Evolutionary conservation across 192 early-diverging fungal species (phyloP).

Genomic region (Backusella sp.): DNA sequence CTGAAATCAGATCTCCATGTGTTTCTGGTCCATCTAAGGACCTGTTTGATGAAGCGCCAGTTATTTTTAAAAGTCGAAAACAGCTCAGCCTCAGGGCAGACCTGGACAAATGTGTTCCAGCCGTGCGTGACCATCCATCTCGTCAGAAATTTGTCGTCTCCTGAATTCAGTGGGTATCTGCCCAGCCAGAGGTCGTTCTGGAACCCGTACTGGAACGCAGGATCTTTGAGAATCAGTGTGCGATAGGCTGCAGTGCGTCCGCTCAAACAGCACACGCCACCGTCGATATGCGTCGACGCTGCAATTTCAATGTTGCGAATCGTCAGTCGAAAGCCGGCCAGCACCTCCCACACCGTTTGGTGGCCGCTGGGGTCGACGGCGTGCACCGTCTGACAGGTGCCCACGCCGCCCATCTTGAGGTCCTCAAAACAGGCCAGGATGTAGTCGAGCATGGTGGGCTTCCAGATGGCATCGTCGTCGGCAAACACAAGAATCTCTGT

Average conservation of each 20-base stretch:
- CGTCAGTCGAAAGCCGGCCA: slow-evolving; percentile 54
- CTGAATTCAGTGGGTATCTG: slow-evolving; percentile 59
- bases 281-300: slow-evolving; percentile 61
- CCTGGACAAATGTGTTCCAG: slow-evolving; percentile 59
- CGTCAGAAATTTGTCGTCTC: slow-evolving; percentile 64
- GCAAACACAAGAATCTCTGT: slow-evolving; percentile 57
- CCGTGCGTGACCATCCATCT: slow-evolving; percentile 61
- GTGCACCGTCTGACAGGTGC: slow-evolving; percentile 52
- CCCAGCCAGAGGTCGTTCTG: slow-evolving; percentile 56
- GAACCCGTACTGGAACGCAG: slow-evolving; percentile 56
- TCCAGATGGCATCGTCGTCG: slow-evolving; percentile 62
- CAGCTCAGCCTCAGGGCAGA: slow-evolving; percentile 56
- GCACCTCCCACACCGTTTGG: slow-evolving; percentile 61
- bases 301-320: slow-evolving; percentile 65
- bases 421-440: slow-evolving; percentile 62
- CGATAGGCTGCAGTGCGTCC: slow-evolving; percentile 62
- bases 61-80: slow-evolving; percentile 63
- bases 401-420: slow-evolving; percentile 55
- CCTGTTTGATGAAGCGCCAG: slow-evolving; percentile 60
- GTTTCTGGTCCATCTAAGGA: slow-evolving; percentile 62
- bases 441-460: slow-evolving; percentile 51
- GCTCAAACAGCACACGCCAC: slow-evolving; percentile 61
- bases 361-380: slow-evolving; percentile 38
- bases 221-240: slow-evolving; percentile 58
- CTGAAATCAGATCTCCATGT: slow-evolving; percentile 60